phyloP scores from a whole-genome alignment of 257 asterid genomes.

The Ehretia macrophylla region DNA sequence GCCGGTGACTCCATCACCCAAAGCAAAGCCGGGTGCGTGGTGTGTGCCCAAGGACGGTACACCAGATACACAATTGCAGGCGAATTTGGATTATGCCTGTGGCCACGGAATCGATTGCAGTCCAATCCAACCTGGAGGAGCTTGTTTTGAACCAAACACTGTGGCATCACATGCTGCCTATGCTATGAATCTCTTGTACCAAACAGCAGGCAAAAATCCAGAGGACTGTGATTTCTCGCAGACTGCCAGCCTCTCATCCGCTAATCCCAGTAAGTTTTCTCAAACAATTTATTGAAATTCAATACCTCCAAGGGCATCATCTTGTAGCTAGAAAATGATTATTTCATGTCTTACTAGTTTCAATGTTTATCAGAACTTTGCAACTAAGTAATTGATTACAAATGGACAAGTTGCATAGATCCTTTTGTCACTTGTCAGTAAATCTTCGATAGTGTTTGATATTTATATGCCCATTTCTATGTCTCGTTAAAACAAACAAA shows the following conservation, averaged over 20 bases:
- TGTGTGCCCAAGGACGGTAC: conserved; percentile 45
- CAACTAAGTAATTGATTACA: too few species aligned
- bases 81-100: conserved; percentile 57
- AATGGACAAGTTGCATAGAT: too few species aligned
- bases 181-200: conserved; percentile 59
- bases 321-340: too few species aligned
- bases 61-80: conserved; percentile 38
- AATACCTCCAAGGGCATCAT: background rate
- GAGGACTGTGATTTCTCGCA: conserved; percentile 47
- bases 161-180: conserved; percentile 51
- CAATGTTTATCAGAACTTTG: too few species aligned
- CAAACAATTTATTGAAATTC: background rate
- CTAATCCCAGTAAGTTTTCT: conserved; percentile 44
- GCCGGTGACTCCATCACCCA: conserved; percentile 16
- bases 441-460: too few species aligned
- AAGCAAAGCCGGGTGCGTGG: conserved; percentile 29
- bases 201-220: conserved; percentile 30
- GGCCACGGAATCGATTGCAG: conserved; percentile 50
- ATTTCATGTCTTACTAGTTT: too few species aligned
- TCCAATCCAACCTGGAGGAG: conserved; percentile 59
- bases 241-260: conserved; percentile 42
- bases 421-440: too few species aligned
- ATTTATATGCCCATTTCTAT: too few species aligned
- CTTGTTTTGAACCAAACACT: conserved; percentile 59
- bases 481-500: too few species aligned